phyloP scores from a whole-genome alignment of 129 eudicot genomes.

The Logfia minima region DNA sequence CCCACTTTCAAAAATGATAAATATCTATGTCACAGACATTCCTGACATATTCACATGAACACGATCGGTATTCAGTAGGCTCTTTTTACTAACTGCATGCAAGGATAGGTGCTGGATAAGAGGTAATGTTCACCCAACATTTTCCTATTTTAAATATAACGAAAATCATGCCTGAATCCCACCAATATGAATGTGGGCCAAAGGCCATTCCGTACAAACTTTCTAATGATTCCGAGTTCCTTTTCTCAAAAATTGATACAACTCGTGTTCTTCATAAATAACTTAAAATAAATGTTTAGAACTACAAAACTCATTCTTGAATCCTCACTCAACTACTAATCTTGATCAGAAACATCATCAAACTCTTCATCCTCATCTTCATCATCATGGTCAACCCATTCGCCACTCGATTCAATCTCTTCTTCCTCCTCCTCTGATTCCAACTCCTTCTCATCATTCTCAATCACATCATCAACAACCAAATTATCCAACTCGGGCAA shows the following conservation, averaged over 20 bases:
- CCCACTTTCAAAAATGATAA: not conserved
- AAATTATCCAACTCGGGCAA: slow-evolving; percentile 53
- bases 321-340: slow-evolving; percentile 27
- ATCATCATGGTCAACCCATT: slow-evolving; percentile 51
- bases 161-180: no score
- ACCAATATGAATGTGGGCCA: not conserved
- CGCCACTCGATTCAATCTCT: slow-evolving; percentile 59
- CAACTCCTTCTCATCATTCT: slow-evolving; percentile 31
- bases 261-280: not conserved
- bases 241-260: not conserved
- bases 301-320: not conserved
- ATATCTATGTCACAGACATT: not conserved
- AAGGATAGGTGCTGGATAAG: no score
- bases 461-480: slow-evolving; percentile 30
- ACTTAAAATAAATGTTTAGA: not conserved
- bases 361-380: slow-evolving; percentile 36
- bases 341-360: slow-evolving; percentile 43
- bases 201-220: not conserved
- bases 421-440: slow-evolving; percentile 67
- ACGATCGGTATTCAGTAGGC: not conserved
- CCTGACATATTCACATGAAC: no score
- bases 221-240: not conserved
- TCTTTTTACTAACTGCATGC: no score
- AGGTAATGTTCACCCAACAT: no score
- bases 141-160: no score